Conservation (phyloP, 2,329 filamentous ascomycete genomes). For the Diplodia scrobiculata region DNA sequence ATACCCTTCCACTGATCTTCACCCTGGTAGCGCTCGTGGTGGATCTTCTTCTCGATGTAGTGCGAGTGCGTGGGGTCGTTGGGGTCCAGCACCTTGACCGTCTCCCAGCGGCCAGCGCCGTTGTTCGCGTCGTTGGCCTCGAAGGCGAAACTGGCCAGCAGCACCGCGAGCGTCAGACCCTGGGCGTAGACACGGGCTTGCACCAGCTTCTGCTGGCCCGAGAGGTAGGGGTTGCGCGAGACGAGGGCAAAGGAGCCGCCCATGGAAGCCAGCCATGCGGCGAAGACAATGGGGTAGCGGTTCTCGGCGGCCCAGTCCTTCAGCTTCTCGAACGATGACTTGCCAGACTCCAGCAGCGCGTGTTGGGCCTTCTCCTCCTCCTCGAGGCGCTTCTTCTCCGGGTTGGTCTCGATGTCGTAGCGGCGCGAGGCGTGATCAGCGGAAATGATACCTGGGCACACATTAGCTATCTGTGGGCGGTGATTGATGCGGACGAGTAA, state of each 20-base stretch:
- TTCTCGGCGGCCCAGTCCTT: conserved; percentile 76
- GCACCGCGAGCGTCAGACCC: conserved; percentile 79
- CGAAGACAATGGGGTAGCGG: conserved; percentile 83
- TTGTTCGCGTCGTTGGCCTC: conserved; percentile 77
- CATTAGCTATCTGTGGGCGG: conserved; percentile 29
- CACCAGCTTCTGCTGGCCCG: conserved; percentile 80
- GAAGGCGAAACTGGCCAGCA: conserved; percentile 79
- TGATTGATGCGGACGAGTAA: background rate
- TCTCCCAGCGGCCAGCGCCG: conserved; percentile 80
- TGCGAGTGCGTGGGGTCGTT: conserved; percentile 81
- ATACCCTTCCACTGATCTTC: conserved; percentile 91
- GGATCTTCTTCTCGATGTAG: conserved; percentile 81
- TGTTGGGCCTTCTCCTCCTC: conserved; percentile 48
- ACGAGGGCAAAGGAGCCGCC: conserved; percentile 72
- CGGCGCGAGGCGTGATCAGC: conserved; percentile 73
- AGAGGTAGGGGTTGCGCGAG: conserved; percentile 73
- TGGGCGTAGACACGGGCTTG: conserved; percentile 95
- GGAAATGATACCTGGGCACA: conserved; percentile 65
- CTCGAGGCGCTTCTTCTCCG: conserved; percentile 61
- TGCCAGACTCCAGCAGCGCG: conserved; percentile 52
- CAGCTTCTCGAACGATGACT: conserved; percentile 62
- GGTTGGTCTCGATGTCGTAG: conserved; percentile 72
- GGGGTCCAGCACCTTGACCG: conserved; percentile 76
- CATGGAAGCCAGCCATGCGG: conserved; percentile 80
- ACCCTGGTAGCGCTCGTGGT: conserved; percentile 82